Conservation (phyloP, 129 eudicot species). For the Lactuca sativa region DNA sequence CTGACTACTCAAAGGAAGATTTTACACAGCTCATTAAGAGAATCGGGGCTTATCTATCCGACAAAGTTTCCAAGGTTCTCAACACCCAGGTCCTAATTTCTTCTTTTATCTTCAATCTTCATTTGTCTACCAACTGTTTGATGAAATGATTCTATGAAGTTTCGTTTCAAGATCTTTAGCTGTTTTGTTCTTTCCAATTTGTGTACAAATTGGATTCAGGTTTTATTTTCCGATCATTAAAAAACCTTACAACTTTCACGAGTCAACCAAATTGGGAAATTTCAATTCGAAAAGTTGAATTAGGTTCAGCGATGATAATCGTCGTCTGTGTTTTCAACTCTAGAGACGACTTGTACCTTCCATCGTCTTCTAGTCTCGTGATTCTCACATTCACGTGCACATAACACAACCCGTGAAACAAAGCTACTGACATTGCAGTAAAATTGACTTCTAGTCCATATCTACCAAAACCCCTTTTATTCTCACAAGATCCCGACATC, state of each 20-base stretch:
- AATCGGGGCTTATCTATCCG: conserved; percentile 56
- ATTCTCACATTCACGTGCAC: conserved; percentile 15
- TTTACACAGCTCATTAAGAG: conserved; percentile 59
- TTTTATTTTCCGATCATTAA: background rate
- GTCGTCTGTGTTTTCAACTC: background rate
- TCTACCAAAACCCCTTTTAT: too few species aligned
- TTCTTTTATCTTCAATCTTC: background rate
- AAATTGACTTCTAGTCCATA: too few species aligned
- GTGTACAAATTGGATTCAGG: background rate
- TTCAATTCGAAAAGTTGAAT: conserved; percentile 6
- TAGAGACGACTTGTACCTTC: background rate
- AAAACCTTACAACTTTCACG: background rate
- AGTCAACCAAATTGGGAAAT: conserved; percentile 12
- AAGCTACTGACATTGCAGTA: conserved; percentile 13
- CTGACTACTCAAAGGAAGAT: conserved; percentile 76
- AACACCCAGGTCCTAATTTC: conserved; percentile 46
- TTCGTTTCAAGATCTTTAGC: conserved; percentile 6
- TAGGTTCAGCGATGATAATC: conserved; percentile 14
- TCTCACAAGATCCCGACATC: conserved; percentile 7
- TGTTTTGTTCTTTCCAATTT: background rate
- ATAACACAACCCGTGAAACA: conserved; percentile 9
- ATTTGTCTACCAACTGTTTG: conserved; percentile 10
- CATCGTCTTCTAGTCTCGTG: conserved; percentile 22
- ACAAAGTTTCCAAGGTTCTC: conserved; percentile 59
- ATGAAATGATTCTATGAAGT: conserved; percentile 9